phyloP scores from a whole-genome alignment of 1,284 basidiomycete genomes.

The Fomitopsis palustris region DNA sequence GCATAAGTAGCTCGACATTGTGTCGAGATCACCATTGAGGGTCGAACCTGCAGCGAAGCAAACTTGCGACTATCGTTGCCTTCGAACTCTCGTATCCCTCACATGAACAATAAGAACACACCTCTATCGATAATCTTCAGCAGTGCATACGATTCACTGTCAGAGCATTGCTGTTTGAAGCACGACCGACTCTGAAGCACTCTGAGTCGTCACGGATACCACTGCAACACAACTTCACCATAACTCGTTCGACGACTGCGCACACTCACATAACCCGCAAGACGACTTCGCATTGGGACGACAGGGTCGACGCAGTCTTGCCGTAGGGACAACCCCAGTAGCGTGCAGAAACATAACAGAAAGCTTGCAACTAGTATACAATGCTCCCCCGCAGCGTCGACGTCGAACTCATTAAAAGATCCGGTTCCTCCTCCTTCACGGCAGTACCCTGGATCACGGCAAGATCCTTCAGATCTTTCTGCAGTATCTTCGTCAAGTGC shows the following conservation, averaged over 20 bases:
- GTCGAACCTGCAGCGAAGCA: too few species aligned
- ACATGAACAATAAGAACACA: too few species aligned
- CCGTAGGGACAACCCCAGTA: neutral
- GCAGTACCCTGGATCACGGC: conserved; percentile 61
- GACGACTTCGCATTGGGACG: too few species aligned
- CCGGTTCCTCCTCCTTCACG: conserved; percentile 33
- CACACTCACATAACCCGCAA: neutral
- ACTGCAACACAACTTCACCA: neutral
- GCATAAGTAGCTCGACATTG: too few species aligned
- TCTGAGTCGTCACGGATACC: too few species aligned
- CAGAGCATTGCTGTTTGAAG: too few species aligned
- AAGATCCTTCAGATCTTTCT: conserved; percentile 66
- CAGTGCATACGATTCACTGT: too few species aligned
- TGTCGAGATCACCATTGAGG: too few species aligned
- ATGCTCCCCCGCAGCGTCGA: conserved; percentile 35
- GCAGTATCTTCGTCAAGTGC: conserved; percentile 74
- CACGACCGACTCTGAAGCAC: too few species aligned
- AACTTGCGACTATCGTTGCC: too few species aligned
- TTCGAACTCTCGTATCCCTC: too few species aligned
- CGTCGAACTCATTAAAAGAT: conserved; percentile 24
- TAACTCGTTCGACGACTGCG: neutral
- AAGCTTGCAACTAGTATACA: neutral
- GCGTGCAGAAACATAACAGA: neutral
- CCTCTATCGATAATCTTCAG: too few species aligned
- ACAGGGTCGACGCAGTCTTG: neutral